Conservation (phyloP, 1,139 yeast species). For the Debaryomyces coudertii region DNA sequence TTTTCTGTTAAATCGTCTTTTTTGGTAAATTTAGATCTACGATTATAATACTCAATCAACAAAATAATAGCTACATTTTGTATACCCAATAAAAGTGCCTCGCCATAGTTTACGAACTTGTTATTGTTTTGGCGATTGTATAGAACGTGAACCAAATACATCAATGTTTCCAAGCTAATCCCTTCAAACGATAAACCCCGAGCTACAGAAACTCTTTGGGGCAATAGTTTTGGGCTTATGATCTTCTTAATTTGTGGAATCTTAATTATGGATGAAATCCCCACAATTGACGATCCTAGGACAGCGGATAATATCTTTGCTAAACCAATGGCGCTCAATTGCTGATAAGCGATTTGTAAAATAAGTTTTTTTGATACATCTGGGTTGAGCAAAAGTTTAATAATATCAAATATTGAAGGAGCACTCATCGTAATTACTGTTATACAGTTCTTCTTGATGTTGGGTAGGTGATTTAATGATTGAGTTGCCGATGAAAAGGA, state of each 20-base stretch:
- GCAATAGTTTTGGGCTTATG: slow-evolving; percentile 30
- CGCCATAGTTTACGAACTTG: slow-evolving; percentile 48
- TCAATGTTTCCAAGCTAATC: slow-evolving; percentile 41
- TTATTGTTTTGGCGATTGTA: slow-evolving; percentile 42
- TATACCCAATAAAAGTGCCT: slow-evolving; percentile 42
- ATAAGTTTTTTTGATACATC: slow-evolving; percentile 44
- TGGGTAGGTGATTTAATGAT: neutral
- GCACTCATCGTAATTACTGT: slow-evolving; percentile 13
- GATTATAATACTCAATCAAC: slow-evolving; percentile 40
- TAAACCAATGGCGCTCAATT: slow-evolving; percentile 39
- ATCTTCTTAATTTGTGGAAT: slow-evolving; percentile 49
- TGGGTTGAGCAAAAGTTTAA: slow-evolving; percentile 43
- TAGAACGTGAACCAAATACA: slow-evolving; percentile 44
- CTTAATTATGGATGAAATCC: slow-evolving; percentile 44
- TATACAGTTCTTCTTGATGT: neutral
- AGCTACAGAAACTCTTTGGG: slow-evolving; percentile 36
- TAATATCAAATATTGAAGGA: slow-evolving; percentile 29
- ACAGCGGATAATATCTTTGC: slow-evolving; percentile 39
- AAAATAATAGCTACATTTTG: slow-evolving; percentile 45
- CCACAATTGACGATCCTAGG: slow-evolving; percentile 42
- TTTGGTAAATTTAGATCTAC: slow-evolving; percentile 22
- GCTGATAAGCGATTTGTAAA: slow-evolving; percentile 43
- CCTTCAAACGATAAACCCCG: slow-evolving; percentile 44
- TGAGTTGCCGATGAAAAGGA: neutral
- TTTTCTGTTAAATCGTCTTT: slow-evolving; percentile 18